These are phyloP conservation scores for Cordyceps farinosa DNA, from an alignment of 2,329 filamentous ascomycete genomes.

Conservation along the genomic window DNA sequence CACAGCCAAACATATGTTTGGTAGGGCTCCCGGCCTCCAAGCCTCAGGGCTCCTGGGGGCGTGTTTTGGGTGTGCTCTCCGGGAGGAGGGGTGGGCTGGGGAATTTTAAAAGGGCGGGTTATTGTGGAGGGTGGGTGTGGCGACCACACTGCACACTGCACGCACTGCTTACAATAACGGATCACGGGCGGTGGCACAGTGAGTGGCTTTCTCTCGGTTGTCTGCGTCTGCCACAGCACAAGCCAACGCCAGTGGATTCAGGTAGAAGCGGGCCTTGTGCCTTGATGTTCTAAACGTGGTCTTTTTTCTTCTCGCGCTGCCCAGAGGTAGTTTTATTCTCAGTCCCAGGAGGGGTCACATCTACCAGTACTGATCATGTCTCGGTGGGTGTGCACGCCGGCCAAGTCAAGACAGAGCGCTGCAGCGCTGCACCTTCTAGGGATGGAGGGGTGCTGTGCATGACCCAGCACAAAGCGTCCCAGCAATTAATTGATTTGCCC, in stretches of 20 bases:
- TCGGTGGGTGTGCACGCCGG: background rate
- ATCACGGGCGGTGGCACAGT: too few species aligned
- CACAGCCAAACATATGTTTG: background rate
- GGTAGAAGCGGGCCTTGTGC: background rate
- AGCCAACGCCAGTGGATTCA: background rate
- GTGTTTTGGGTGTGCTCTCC: background rate
- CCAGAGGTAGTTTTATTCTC: background rate
- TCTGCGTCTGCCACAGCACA: too few species aligned
- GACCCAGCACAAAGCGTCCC: background rate
- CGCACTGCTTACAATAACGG: too few species aligned
- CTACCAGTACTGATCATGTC: too few species aligned
- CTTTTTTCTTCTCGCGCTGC: background rate
- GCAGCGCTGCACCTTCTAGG: background rate
- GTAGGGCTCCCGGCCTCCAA: background rate
- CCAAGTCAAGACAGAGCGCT: background rate
- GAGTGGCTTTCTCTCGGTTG: too few species aligned
- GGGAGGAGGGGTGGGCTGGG: background rate
- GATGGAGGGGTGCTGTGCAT: background rate
- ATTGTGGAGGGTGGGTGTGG: conserved; percentile 6
- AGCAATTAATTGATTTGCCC: background rate
- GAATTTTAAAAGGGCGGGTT: background rate
- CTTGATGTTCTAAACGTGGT: background rate
- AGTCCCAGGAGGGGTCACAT: background rate
- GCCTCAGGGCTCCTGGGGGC: background rate
- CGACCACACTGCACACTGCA: background rate